Evolutionary conservation across 805 yeast species (phyloP), one percentile per base, ranked within the genome.

Genomic region (Zygotorulaspora florentina): DNA sequence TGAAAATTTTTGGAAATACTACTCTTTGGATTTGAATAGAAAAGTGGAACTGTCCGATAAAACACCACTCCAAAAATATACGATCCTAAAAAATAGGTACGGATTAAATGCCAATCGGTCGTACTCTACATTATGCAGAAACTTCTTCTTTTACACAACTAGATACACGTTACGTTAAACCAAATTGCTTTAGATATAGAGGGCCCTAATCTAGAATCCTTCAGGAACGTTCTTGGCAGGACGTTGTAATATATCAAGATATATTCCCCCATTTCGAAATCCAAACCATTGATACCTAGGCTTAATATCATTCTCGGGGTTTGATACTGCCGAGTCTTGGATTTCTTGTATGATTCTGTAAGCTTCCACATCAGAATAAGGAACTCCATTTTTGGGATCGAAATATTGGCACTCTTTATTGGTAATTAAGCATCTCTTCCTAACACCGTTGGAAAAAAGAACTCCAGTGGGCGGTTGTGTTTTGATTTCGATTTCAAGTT

Each of bases 191-290:
- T n/a, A n/a, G n/a, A n/a, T n/a, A n/a, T n/a, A n/a, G n/a, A n/a
- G n/a, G n/a, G n/a, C n/a, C 16, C 37, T 47, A 28, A 46, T n/a
- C 51, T 67, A 52, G 69, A 89, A 89, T 7, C 95, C 95, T 43
- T 83, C 85, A 1, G 96, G 96, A 10, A 88, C 96, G 7, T 95
- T 96, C 50, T 76, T 76, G 0, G 96, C 96, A 53, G 81, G 88
- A 42, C 74, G 69, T 67, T 65, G 48, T 50, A 66, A 40, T 51
- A 65, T 50, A 55, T 72, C 62, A 53, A 75, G 41, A 61, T 71
- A 71, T 64, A 82, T 58, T 61, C 71, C 81, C 40, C 79, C 79
- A 40, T 68, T 66, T 25, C 71, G 72, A 39, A 65, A 73, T 23
- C 76, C 77, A 48, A 67, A 54, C 87, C 87, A 73, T 58, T 56